Evolutionary conservation across 495 filamentous ascomycete species (phyloP), one percentile per base, ranked within the genome.

Genomic region (Lasiosphaeria miniovina): DNA sequence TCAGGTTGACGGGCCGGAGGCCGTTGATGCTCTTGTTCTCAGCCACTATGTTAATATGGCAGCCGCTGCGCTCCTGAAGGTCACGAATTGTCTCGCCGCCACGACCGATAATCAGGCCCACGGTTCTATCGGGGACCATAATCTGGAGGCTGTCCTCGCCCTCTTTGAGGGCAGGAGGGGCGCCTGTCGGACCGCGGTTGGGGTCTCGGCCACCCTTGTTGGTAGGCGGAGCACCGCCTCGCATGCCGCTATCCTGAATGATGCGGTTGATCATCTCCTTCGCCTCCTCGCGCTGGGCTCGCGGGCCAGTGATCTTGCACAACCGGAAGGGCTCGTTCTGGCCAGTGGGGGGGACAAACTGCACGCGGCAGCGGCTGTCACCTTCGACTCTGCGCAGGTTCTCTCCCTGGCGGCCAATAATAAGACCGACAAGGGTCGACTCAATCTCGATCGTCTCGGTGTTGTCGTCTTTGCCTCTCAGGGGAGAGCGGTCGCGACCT

Each of bases 11-110:
- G 36, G 90, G 90, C 9, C 90, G 84, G 43, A 93, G 78, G 31
- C 90, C 90, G 64, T 92, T 90, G 35, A 92, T 80, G 68, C 88
- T 91, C 76, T 93, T 91, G 55, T 88, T 86, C 71, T 94, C 90
- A 49, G 87, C 87, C 3, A 93, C 88, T 61, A 94, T 93, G 71
- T 94, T 94, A 59, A 94, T 89, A 72, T 94, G 90, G 63, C 90
- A 94, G 3, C 84, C 87, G 63, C 88, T 91, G 56, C 89, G 82
- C 67, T 94, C 90, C 69, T 94, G 90, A 12, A 93, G 84, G 71
- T 97, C 93, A 38, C 93, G 86, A 61, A 93, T 93, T 5, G 90
- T 93, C 73, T 93, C 90, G 34, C 90, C 90, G 24, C 89, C 90
- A 49, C 90, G 84, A 31, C 90, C 90, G 61, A 93, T 93, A 60